A percentile compares a stretch with the other conserved stretches of the same genome.
Conservation (phyloP, 352 stramenopile genomes). For the Pythium brassicae region DNA sequence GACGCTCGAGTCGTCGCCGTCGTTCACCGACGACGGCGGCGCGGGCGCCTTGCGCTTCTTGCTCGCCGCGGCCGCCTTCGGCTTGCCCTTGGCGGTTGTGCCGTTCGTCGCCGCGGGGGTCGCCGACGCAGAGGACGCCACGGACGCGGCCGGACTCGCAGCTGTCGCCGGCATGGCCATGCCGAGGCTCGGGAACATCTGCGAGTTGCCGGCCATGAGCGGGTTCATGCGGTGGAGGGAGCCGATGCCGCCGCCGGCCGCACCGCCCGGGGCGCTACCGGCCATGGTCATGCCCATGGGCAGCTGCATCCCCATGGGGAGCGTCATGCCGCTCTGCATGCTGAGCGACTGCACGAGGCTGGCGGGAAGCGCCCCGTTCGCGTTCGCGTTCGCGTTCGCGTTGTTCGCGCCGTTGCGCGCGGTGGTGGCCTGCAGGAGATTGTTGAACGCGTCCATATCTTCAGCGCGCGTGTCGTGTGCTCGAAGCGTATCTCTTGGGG, state of each 20-base stretch:
- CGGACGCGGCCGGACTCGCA: slow-evolving; percentile 13
- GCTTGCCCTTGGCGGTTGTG: slow-evolving; percentile 39
- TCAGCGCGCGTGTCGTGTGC: slow-evolving; percentile 7
- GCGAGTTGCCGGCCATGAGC: slow-evolving; percentile 53
- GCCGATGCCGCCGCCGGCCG: slow-evolving; percentile 30
- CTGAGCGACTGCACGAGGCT: slow-evolving; percentile 39
- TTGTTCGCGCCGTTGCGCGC: slow-evolving; percentile 30
- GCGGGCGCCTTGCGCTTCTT: slow-evolving; percentile 78
- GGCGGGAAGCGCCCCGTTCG: slow-evolving; percentile 15
- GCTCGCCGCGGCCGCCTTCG: slow-evolving; percentile 36
- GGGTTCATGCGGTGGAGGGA: slow-evolving; percentile 75
- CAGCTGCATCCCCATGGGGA: slow-evolving; percentile 21
- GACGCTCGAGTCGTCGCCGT: slow-evolving; percentile 40
- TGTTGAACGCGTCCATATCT: slow-evolving; percentile 73
- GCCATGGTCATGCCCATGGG: slow-evolving; percentile 46
- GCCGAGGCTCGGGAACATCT: slow-evolving; percentile 61
- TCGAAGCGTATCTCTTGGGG: too few species aligned
- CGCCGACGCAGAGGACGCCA: slow-evolving; percentile 13
- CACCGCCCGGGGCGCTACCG: slow-evolving; percentile 6
- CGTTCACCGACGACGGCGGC: slow-evolving; percentile 23
- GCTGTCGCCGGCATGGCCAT: slow-evolving; percentile 12
- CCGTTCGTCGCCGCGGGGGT: slow-evolving; percentile 12
- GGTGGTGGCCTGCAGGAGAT: slow-evolving; percentile 63
- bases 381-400: slow-evolving; percentile 13
- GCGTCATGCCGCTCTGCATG: slow-evolving; percentile 34